Base-by-base conservation (phyloP, 345 rosid species). In the Salix koriyanagi region DNA sequence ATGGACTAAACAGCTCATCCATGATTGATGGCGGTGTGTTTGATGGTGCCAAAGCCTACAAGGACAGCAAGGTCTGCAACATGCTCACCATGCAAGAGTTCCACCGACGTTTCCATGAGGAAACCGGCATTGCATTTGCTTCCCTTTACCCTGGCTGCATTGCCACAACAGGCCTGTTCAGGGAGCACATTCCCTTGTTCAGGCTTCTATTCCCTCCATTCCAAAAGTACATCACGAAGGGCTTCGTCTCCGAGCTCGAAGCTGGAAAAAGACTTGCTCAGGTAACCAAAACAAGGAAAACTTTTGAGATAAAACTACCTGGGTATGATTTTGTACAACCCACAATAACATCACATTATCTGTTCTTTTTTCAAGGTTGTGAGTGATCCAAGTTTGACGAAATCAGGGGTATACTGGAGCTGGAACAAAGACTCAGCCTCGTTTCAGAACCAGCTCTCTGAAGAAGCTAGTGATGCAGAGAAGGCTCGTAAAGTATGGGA, bases 81-180 rank as follows among this genome's bases (percentile, higher is more conserved):
- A 96, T 96, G 98, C 88, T 96, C 46, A 89, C 90, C 1, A 96
- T 96, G 98, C 99, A 93, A 76, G 96, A 96, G 77, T 93, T 93
- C 86, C 99, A 96, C 81, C 85, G 98, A 79, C 93, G 94, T 36
- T 93, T 79, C 86, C 99, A 93, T 7, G 95, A 96, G 77, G 96
- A 93, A 37, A 91, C 97, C 0, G 99, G 90, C 16, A 89, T 96
- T 68, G 85, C 97, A 15, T 96, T 96, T 13, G 92, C 98, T 11
- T 96, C 97, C 72, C 91, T 96, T 41, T 96, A 93, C 85, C 99
- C 99, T 0, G 99, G 99, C 46, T 96, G 99, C 88, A 96, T 96
- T 25, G 99, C 99, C 77, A 92, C 99, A 1, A 93, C 99, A 0
- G 98, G 99, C 36, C 82, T 96, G 90, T 96, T 96, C 85, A 90